Evolutionary conservation across 352 stramenopile species (phyloP).

Genomic region (Pythium scleroteichum): DNA sequence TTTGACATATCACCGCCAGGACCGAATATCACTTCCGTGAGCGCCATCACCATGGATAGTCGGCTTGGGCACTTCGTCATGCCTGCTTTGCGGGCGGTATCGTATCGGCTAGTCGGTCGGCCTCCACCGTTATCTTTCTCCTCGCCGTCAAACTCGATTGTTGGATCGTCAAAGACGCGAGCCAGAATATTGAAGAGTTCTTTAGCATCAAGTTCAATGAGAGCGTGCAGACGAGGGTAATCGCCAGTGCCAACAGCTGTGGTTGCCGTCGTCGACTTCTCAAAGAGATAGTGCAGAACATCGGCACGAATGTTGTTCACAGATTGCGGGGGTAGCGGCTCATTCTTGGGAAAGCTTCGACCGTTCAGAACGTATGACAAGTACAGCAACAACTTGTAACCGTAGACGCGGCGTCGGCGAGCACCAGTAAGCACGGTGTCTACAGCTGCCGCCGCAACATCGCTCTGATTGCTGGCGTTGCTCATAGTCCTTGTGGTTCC

Average conservation of each 20-base stretch:
- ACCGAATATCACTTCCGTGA: conserved; percentile 81
- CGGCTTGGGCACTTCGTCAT: conserved; percentile 79
- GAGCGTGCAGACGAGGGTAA: conserved; percentile 74
- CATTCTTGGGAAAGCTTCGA: conserved; percentile 87
- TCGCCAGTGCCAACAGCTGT: conserved; percentile 18
- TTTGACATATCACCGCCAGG: conserved; percentile 33
- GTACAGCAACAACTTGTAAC: conserved; percentile 90
- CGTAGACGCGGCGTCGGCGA: conserved; percentile 66
- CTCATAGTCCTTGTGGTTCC: conserved; percentile 29
- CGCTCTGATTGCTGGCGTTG: conserved; percentile 18
- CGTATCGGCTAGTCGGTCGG: conserved; percentile 67
- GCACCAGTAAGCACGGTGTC: conserved; percentile 56
- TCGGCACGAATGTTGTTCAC: conserved; percentile 68
- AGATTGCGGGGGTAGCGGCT: conserved; percentile 62
- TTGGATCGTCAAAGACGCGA: conserved; percentile 79
- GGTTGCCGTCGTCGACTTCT: conserved; percentile 41
- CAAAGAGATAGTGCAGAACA: conserved; percentile 88
- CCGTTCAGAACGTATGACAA: conserved; percentile 91
- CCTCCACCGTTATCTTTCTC: conserved; percentile 44
- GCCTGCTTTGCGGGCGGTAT: conserved; percentile 71
- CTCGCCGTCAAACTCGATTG: conserved; percentile 85
- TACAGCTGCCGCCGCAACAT: conserved; percentile 8
- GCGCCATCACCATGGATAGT: conserved; percentile 80
- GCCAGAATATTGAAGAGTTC: conserved; percentile 84
- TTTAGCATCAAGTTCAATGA: conserved; percentile 79